These are phyloP conservation scores for Ichthyophonus hoferi DNA, from an alignment of 208 protist genomes.

Conservation along the genomic window DNA sequence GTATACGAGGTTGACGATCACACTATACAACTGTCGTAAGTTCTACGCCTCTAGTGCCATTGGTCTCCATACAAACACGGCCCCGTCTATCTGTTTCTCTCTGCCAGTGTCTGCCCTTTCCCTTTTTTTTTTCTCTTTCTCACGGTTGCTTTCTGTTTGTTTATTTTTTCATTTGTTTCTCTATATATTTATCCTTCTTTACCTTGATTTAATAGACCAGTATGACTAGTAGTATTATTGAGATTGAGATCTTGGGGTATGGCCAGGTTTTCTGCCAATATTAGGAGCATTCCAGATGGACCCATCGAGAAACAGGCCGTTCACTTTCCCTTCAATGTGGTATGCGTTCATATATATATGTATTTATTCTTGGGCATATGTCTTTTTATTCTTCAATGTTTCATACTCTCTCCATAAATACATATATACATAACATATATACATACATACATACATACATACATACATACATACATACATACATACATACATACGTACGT, in stretches of 20 bases:
- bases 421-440: neutral
- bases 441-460: neutral
- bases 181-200: no score
- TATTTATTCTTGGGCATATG: neutral
- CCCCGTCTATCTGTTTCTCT: no score
- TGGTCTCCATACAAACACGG: no score
- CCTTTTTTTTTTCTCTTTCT: neutral
- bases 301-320: slow-evolving; percentile 20
- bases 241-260: no score
- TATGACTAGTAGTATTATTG: no score
- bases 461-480: neutral
- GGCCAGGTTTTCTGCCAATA: slow-evolving; percentile 3
- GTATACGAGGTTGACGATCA: slow-evolving; percentile 10
- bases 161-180: no score
- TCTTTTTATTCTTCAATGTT: neutral
- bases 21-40: slow-evolving; percentile 4
- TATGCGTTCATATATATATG: neutral
- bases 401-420: neutral
- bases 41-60: no score
- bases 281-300: neutral
- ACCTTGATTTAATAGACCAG: no score
- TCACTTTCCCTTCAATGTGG: slow-evolving; percentile 22
- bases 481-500: neutral
- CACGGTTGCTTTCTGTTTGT: no score
- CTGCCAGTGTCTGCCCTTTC: neutral